Conservation (phyloP, 2,329 filamentous ascomycete species). For the Phialophora chinensis region DNA sequence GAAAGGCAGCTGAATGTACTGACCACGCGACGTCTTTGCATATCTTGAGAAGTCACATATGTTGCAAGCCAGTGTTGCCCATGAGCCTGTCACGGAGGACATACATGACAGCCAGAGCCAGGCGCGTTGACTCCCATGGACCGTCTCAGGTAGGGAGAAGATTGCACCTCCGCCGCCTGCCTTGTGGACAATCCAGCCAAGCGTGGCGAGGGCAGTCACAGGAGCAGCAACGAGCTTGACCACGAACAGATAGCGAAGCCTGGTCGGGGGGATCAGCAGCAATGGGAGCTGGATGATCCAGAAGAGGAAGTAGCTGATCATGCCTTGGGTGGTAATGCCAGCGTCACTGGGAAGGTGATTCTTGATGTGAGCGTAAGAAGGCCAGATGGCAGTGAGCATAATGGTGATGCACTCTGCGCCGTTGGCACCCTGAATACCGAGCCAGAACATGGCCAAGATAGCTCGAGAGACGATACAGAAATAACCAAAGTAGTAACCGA, state of each 20-base stretch:
- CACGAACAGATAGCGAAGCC: conserved; percentile 60
- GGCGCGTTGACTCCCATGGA: conserved; percentile 58
- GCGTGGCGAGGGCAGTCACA: conserved; percentile 43
- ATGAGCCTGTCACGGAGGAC: conserved; percentile 43
- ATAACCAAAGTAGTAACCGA: conserved; percentile 65
- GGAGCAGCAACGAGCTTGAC: conserved; percentile 52
- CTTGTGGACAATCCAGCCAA: conserved; percentile 46
- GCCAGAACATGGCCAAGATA: conserved; percentile 64
- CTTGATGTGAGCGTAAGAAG: conserved; percentile 54
- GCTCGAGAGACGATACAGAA: conserved; percentile 60
- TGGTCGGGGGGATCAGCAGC: conserved; percentile 62
- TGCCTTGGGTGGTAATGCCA: conserved; percentile 62
- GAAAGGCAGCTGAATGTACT: conserved; percentile 52
- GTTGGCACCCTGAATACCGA: conserved; percentile 44
- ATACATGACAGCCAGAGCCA: conserved; percentile 47
- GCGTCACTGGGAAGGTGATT: conserved; percentile 59
- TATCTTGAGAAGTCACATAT: conserved; percentile 61
- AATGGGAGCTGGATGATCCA: conserved; percentile 62
- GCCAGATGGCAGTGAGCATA: conserved; percentile 51
- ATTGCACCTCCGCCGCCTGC: conserved; percentile 59
- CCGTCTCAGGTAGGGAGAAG: conserved; percentile 53
- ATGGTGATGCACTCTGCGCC: conserved; percentile 44
- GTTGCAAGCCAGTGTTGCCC: conserved; percentile 52
- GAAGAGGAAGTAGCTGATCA: conserved; percentile 65
- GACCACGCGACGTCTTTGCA: conserved; percentile 45